Evolutionary conservation across 2,329 filamentous ascomycete genomes (phyloP), one percentile per base, ranked within the genome.

Genomic region (Davidsoniella australis): DNA sequence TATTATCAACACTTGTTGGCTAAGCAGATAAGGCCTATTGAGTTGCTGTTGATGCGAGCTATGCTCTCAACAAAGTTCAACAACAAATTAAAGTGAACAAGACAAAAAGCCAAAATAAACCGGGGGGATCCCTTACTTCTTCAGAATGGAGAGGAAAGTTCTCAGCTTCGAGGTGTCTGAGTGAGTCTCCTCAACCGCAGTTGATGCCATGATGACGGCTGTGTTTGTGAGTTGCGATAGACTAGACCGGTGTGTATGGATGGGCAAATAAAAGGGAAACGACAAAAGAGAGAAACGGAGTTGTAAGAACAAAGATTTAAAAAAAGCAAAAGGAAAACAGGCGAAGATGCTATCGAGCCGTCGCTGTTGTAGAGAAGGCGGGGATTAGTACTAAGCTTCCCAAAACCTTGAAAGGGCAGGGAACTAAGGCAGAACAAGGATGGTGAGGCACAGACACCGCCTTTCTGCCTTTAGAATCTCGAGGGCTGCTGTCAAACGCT

Each of bases 81-180:
- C 45, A 47, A 18, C 12, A 8, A n/a, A 20, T 8, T 5, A 17
- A 40, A 12, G 37, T 14, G 10, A 12, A 4, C 1, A 24, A 41
- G 3, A 36, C 33, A 14, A 14, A 41, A 29, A 41, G 16, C 39
- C 29, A n/a, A 10, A 36, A 33, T 16, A 18, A 45, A 33, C n/a
- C 41, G 33, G 45, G 47, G 17, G 43, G 39, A 42, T 40, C 36
- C 39, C 47, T 53, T 50, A 53, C 47, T 53, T 53, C 48, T 47
- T 49, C 29, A 53, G 20, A 41, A 53, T 50, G 23, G 51, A 50
- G 23, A 50, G 40, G 38, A 53, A 53, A 14, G 51, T 53, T 36
- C 45, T 26, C 29, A 53, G 39, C 45, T 50, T 49, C 29, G 47
- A 49, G 17, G 44, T 39, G 41, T 52, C 50, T 18, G 50, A 49